phyloP scores from a whole-genome alignment of 2,329 filamentous ascomycete species.

The Penicillium sp. region DNA sequence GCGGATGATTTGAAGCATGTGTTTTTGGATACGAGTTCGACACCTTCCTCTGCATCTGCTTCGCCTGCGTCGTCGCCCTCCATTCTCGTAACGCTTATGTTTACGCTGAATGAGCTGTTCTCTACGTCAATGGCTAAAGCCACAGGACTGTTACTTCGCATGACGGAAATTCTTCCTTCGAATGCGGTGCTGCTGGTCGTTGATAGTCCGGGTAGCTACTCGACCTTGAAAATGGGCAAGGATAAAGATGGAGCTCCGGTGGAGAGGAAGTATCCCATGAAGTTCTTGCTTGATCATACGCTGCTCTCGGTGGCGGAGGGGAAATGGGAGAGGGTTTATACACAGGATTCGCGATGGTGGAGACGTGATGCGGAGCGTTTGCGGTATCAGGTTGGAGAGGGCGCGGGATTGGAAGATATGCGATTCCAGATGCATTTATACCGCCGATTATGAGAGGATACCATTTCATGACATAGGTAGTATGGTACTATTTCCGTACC shows the following conservation, averaged over 20 bases:
- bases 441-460: constrained; percentile 38
- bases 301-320: constrained; percentile 58
- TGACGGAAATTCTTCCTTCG: constrained; percentile 62
- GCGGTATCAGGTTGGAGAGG: constrained; percentile 83
- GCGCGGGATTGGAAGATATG: constrained; percentile 90
- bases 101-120: constrained; percentile 96
- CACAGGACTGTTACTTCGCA: constrained; percentile 72
- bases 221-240: constrained; percentile 73
- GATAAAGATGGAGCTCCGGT: constrained; percentile 44
- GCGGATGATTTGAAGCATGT: constrained; percentile 44
- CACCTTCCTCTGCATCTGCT: no score
- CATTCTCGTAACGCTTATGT: constrained; percentile 78
- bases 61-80: constrained; percentile 30
- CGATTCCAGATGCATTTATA: constrained; percentile 92
- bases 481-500: not conserved
- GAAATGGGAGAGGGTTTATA: constrained; percentile 74
- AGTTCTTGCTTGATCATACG: constrained; percentile 86
- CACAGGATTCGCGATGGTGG: constrained; percentile 84
- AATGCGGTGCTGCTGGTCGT: constrained; percentile 80
- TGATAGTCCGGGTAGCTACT: constrained; percentile 93
- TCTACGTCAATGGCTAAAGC: constrained; percentile 74
- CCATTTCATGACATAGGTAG: no score
- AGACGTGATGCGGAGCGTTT: constrained; percentile 66
- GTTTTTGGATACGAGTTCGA: constrained; percentile 20
- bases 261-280: constrained; percentile 81